Percentiles rank a stretch among this genome's conserved stretches.
These are phyloP conservation scores for Decorospora gaudefroyi DNA, from an alignment of 2,329 filamentous ascomycete species.

Conservation along the genomic window DNA sequence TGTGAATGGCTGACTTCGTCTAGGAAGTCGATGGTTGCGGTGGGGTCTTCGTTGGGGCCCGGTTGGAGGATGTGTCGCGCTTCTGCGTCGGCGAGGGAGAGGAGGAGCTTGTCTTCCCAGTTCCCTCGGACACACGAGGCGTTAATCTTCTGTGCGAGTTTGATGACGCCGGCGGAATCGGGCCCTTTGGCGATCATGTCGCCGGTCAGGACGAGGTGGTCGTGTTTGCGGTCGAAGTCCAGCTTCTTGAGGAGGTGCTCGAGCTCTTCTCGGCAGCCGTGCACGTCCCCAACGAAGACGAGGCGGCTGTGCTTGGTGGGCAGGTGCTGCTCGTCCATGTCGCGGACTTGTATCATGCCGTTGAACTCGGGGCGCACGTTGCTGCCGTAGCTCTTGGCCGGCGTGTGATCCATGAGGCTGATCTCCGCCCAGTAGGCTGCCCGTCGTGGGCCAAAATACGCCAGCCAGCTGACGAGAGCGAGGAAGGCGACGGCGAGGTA, in stretches of 20 bases:
- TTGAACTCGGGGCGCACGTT: slow-evolving; percentile 56
- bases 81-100: slow-evolving; percentile 58
- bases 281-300: slow-evolving; percentile 87
- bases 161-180: slow-evolving; percentile 76
- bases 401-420: slow-evolving; percentile 40
- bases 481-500: slow-evolving; percentile 37
- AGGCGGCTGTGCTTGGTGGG: slow-evolving; percentile 62
- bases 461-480: slow-evolving; percentile 45
- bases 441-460: slow-evolving; percentile 45
- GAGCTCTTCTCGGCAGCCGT: slow-evolving; percentile 75
- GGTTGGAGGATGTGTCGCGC: slow-evolving; percentile 25
- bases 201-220: slow-evolving; percentile 48
- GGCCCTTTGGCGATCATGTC: slow-evolving; percentile 74
- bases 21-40: slow-evolving; percentile 34
- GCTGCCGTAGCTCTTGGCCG: slow-evolving; percentile 49
- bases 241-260: slow-evolving; percentile 67
- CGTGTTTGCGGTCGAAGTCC: slow-evolving; percentile 63
- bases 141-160: slow-evolving; percentile 70
- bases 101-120: slow-evolving; percentile 85
- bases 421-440: slow-evolving; percentile 42
- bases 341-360: slow-evolving; percentile 56
- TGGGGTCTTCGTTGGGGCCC: slow-evolving; percentile 40
- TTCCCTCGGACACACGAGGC: slow-evolving; percentile 89
- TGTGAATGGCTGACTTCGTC: slow-evolving; percentile 41
- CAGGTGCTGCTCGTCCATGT: slow-evolving; percentile 54